Base-by-base conservation (phyloP, 768 basidiomycete species). In the Rhodocollybia butyracea region DNA sequence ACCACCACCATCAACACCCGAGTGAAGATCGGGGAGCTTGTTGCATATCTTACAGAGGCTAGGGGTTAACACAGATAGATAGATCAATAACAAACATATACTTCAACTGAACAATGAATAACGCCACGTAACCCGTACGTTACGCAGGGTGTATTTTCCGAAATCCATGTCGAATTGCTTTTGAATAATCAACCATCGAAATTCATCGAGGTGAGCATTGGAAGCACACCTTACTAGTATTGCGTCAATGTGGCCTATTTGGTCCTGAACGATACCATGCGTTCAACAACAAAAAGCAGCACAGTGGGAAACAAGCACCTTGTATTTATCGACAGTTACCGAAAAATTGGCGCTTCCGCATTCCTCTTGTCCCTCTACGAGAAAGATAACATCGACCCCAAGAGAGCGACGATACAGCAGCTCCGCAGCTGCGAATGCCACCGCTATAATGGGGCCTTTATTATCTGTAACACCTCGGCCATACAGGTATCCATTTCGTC, bases 361-460 rank as follows among this genome's bases (percentile, higher is more conserved):
- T 68, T 99, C 97, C 66, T 97, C 97, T 66, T 98, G 96, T 0
- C 97, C 97, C 70, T 99, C 97, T 15, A 98, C 85, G 50, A 98
- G 69, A 66, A 98, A 85, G 5, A 98, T 85, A 1, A 99, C 67
- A 64, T 99, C 97, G 0, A 94, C 79, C 22, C 82, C 91, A 2
- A 99, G 80, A 11, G 85, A 80, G 1, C 93, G 78, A 12, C 76
- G 74, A 26, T 84, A 76, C 3, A 94, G 79, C 41, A 98, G 67
- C 21, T 90, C 84, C 0, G 94, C 90, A 11, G 88, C 93, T 1
- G 97, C 97, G 60, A 85, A 91, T 0, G 96, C 97, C 15, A 86
- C 80, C 1, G 95, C 94, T 57, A 98, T 79, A 43, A 97, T 87
- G 0, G 97, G 97, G 0, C 96, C 97, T 66, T 99, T 98, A 75